These are phyloP conservation scores for Leccinum rimulosum DNA, from an alignment of 768 basidiomycete genomes.

Conservation along the genomic window DNA sequence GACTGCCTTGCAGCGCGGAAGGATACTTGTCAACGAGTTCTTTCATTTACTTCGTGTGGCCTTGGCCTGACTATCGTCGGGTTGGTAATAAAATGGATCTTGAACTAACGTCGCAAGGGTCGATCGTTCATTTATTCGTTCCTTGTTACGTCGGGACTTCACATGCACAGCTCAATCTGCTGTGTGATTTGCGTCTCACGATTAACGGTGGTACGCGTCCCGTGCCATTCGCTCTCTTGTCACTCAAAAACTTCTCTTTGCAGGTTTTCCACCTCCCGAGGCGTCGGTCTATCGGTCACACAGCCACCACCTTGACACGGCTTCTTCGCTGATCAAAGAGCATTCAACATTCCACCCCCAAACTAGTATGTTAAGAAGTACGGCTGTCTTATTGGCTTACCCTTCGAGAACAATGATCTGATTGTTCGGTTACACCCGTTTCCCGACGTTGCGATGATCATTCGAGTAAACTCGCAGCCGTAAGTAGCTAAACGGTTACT, in stretches of 20 bases:
- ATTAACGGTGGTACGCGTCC: slow-evolving; percentile 12
- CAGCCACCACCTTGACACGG: background rate
- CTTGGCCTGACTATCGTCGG: slow-evolving; percentile 1
- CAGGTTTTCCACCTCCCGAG: background rate
- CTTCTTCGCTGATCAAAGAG: slow-evolving; percentile 25
- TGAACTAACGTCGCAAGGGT: slow-evolving; percentile 12
- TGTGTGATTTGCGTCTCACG: slow-evolving; percentile 11
- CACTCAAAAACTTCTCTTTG: background rate
- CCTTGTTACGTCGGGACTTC: background rate
- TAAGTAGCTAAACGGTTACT: slow-evolving; percentile 20
- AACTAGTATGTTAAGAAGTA: slow-evolving; percentile 23
- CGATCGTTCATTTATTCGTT: slow-evolving; percentile 22
- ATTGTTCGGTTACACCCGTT: slow-evolving; percentile 12
- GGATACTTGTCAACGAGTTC: background rate
- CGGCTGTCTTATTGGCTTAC: slow-evolving; percentile 17
- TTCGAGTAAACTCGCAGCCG: slow-evolving; percentile 7
- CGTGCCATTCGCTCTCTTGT: background rate
- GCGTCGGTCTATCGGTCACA: background rate
- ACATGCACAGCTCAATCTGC: background rate
- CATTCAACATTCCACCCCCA: slow-evolving; percentile 13
- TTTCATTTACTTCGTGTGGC: slow-evolving; percentile 5
- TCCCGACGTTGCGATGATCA: slow-evolving; percentile 6
- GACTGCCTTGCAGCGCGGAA: slow-evolving; percentile 6
- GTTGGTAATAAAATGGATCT: slow-evolving; percentile 9
- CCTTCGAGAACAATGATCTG: slow-evolving; percentile 13